Percentiles rank a stretch among this genome's conserved stretches.
phyloP scores from a whole-genome alignment of 2,329 filamentous ascomycete species.

The Chaetomiaceae sp. region DNA sequence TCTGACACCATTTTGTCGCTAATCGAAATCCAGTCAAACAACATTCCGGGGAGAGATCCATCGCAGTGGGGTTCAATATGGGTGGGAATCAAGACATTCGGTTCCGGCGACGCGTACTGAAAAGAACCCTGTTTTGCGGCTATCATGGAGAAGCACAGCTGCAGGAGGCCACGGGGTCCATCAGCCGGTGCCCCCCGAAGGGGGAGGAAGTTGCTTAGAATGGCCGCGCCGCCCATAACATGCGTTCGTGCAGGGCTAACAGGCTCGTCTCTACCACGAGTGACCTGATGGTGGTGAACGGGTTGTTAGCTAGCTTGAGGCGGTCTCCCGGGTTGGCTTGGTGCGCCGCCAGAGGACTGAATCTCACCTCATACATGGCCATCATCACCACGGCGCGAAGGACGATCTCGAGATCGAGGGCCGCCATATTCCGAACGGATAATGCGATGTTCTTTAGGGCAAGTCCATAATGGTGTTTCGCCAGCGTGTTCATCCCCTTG shows the following conservation, averaged over 20 bases:
- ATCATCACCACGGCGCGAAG: slow-evolving; percentile 53
- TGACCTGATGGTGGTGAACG: slow-evolving; percentile 32
- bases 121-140: slow-evolving; percentile 21
- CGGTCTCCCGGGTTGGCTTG: background rate
- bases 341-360: background rate
- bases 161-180: slow-evolving; percentile 49
- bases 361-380: slow-evolving; percentile 56
- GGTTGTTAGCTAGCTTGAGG: background rate
- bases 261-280: slow-evolving; percentile 44
- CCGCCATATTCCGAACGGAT: slow-evolving; percentile 35
- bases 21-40: slow-evolving; percentile 43
- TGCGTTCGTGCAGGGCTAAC: slow-evolving; percentile 53
- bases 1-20: slow-evolving; percentile 34
- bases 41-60: slow-evolving; percentile 35
- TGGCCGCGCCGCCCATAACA: slow-evolving; percentile 54
- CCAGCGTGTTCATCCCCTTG: slow-evolving; percentile 41
- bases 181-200: slow-evolving; percentile 36
- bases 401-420: slow-evolving; percentile 40
- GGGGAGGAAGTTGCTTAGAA: slow-evolving; percentile 48
- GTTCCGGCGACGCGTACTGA: slow-evolving; percentile 17
- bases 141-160: slow-evolving; percentile 55
- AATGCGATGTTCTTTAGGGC: slow-evolving; percentile 47
- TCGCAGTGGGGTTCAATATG: slow-evolving; percentile 32
- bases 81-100: slow-evolving; percentile 14
- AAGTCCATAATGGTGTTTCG: slow-evolving; percentile 50